Evolutionary conservation across 2,329 filamentous ascomycete species (phyloP).

Genomic region (Pseudovirgaria hyperparasitica): DNA sequence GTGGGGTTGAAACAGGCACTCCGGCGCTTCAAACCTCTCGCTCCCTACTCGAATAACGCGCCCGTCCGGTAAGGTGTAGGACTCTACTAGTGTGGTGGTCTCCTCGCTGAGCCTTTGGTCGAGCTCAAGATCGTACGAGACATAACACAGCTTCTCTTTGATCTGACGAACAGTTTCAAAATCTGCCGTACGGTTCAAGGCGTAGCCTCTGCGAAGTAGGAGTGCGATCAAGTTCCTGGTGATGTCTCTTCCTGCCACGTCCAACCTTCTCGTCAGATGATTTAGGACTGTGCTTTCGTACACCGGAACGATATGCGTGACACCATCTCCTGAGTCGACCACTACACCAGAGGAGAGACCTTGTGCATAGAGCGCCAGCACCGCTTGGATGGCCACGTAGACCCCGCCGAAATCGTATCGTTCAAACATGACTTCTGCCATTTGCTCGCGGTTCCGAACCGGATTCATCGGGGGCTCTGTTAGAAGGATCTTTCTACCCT

Average conservation of each 20-base stretch:
- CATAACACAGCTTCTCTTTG: constrained; percentile 99
- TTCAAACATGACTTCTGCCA: constrained; percentile 99
- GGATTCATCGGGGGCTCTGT: constrained; percentile 98
- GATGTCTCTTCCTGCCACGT: constrained; percentile 92
- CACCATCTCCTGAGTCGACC: constrained; percentile 94
- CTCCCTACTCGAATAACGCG: constrained; percentile 92
- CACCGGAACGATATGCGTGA: constrained; percentile 96
- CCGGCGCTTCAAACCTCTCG: constrained; percentile 94
- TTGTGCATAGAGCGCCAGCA: constrained; percentile 91
- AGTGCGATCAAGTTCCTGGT: constrained; percentile 97
- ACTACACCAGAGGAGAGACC: constrained; percentile 80
- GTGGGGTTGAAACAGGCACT: constrained; percentile 97
- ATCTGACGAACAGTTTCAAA: constrained; percentile 98
- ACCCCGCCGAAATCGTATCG: constrained; percentile 92
- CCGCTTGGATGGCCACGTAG: constrained; percentile 95
- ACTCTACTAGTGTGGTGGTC: constrained; percentile 92
- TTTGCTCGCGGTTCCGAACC: constrained; percentile 89
- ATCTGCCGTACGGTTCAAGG: constrained; percentile 93
- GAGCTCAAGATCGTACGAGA: constrained; percentile 92
- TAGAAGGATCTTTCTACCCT: constrained; percentile 89
- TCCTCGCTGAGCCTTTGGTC: constrained; percentile 95
- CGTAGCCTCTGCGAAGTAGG: constrained; percentile 84
- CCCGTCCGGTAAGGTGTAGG: constrained; percentile 92
- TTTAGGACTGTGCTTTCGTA: constrained; percentile 98
- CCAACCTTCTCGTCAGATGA: constrained; percentile 84